Evolutionary conservation across 768 basidiomycete species (phyloP), one percentile per base, ranked within the genome.

Genomic region (Pleurotus salmoneostramineus): DNA sequence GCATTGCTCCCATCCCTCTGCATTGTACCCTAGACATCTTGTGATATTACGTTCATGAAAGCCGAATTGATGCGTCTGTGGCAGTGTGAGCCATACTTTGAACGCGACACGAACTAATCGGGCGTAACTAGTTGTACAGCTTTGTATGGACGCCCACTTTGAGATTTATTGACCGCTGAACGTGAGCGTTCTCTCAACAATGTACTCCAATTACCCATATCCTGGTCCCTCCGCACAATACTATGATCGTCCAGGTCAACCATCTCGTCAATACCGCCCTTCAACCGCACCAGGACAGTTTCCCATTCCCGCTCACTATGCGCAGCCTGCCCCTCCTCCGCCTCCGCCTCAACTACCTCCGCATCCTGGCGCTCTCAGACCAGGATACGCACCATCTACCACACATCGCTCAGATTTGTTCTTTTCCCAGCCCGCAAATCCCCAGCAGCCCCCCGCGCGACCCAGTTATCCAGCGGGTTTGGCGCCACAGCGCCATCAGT

Each of bases 21-120:
- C 75, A 78, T 68, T 82, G 78, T 82, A 82, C 68, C 66, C 63
- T 78, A 75, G 73, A 76, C 72, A 69, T 67, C 66, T 60, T 71
- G 62, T 68, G 66, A 62, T 63, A 68, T 59, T 55, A 55, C 52
- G 12, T 55, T 11, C 10, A 31, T 49, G 44, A 45, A 45, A n/a
- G 14, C 44, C 12, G 10, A 14, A 45, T 17, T 11, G 10, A 45
- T 15, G 35, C 40, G 17, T 14, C 36, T n/a, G 51, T 54, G 52
- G 52, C 52, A 3, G 52, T 55, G 52, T 42, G 14, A 31, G 50
- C 10, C 48, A 17, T n/a, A 35, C 27, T 7, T 31, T 42, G 52
- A 55, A 42, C 52, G 40, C 40, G 52, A 43, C 52, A 15, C 15
- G 44, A 17, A 40, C 37, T 8, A 40, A 55, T 17, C 35, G 14